Conservation (phyloP, 768 basidiomycete species). For the Royoungia palumana region DNA sequence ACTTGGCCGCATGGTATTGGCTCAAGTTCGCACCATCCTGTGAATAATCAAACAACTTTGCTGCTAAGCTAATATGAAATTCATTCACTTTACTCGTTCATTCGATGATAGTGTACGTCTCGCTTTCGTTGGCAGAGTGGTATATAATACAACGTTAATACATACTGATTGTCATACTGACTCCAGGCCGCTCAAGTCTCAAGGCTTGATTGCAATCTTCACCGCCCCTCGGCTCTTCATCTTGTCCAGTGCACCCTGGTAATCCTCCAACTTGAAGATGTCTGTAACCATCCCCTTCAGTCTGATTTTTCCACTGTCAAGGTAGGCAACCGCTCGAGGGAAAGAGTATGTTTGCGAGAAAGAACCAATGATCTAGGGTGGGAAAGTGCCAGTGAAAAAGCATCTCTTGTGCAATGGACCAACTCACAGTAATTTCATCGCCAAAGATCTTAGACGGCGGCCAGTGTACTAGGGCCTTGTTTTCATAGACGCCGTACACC, state of each 20-base stretch:
- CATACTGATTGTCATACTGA: no score
- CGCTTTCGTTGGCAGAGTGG: background rate
- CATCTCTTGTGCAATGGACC: background rate
- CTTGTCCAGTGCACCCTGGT: slow-evolving; percentile 67
- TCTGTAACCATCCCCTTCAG: slow-evolving; percentile 80
- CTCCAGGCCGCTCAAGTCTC: slow-evolving; percentile 1
- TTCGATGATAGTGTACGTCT: background rate
- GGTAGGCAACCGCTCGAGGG: slow-evolving; percentile 85
- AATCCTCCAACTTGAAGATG: slow-evolving; percentile 64
- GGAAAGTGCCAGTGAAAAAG: background rate
- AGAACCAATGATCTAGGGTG: slow-evolving; percentile 75
- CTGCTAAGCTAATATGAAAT: no score
- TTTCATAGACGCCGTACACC: slow-evolving; percentile 89
- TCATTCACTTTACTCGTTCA: no score
- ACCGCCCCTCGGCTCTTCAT: slow-evolving; percentile 61
- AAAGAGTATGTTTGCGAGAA: slow-evolving; percentile 89
- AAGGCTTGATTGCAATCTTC: slow-evolving; percentile 63
- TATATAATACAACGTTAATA: slow-evolving; percentile 7
- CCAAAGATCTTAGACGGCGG: slow-evolving; percentile 77
- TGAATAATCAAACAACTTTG: slow-evolving; percentile 2
- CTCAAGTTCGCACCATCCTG: slow-evolving; percentile 8
- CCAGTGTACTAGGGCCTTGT: slow-evolving; percentile 83
- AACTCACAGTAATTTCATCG: slow-evolving; percentile 60
- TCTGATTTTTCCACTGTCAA: slow-evolving; percentile 81
- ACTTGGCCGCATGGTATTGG: no score